Base-by-base conservation (phyloP, 2,329 filamentous ascomycete species). In the Monilinia aucupariae region DNA sequence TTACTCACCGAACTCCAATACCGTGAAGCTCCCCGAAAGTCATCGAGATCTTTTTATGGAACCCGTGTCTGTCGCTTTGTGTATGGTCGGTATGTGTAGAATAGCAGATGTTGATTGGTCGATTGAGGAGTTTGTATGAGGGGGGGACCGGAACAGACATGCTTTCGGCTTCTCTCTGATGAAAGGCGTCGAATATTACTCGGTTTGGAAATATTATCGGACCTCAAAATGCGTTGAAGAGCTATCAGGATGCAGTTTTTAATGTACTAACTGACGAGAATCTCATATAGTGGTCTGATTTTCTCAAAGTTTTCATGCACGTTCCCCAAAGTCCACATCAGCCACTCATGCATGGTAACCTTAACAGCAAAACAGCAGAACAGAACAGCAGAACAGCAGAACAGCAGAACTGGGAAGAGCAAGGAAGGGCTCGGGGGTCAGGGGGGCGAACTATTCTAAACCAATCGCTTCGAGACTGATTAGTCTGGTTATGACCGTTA, bases 221-320 rank as follows among this genome's bases (percentile, higher is more conserved):
- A 59, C 9, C 47, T 37, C 17, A 10, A 60, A 43, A 20, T 43
- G 15, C 5, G 15, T 39, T n/a, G 7, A 17, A 43, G 30, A 15
- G 15, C 20, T 30, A 17, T 41, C 52, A 60, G 58, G 32, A 58
- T 43, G 39, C 30, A 53, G 50, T 53, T 43, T 25, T 41, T 13
- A 34, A 61, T 43, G 17, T n/a, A 61, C 6, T 43, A 61, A 61
- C 59, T 39, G 48, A 61, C 48, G 59, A 61, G 59, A 43, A 53
- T 53, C 25, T 53, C 34, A 22, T 53, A 53, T 43, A 61, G 13
- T 61, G 59, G 49, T 25, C 59, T 61, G 59, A 61, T 61, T 61
- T 47, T 45, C 12, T 3, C 4, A 47, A 34, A 47, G 41, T 54
- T 61, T 32, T 61, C 48, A 61, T 61, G 59, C 48, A 61, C 27